phyloP scores from a whole-genome alignment of 306 rosid genomes.

The Cucurbita maxima region DNA sequence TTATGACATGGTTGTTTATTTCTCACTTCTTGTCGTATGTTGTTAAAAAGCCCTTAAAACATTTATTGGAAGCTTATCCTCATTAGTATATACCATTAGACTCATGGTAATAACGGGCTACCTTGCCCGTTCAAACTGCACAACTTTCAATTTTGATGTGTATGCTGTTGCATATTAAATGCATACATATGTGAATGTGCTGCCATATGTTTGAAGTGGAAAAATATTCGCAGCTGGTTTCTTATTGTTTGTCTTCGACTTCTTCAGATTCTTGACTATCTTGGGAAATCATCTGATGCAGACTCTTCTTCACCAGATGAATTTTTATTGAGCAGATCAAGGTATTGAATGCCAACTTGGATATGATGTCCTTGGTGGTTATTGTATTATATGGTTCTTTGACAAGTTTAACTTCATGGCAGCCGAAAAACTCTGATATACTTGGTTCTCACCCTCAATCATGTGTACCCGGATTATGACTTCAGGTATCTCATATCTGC shows the following conservation, averaged over 20 bases:
- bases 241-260: neutral
- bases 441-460: conserved; percentile 82
- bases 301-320: conserved; percentile 69
- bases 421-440: conserved; percentile 92
- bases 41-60: neutral
- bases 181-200: neutral
- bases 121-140: neutral
- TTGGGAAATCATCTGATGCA: conserved; percentile 64
- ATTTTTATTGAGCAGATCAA: conserved; percentile 44
- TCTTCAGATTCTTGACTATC: conserved; percentile 66
- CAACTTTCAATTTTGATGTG: neutral
- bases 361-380: conserved; percentile 18
- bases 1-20: neutral
- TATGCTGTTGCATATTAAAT: neutral
- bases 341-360: conserved; percentile 30
- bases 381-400: conserved; percentile 15
- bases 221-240: neutral
- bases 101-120: neutral
- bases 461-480: conserved; percentile 90
- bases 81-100: too few relatives aligned
- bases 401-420: conserved; percentile 24
- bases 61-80: neutral
- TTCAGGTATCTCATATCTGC: conserved; percentile 58
- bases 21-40: neutral
- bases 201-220: neutral